phyloP scores from a whole-genome alignment of 805 yeast species.

The Yamadazyma sp. region DNA sequence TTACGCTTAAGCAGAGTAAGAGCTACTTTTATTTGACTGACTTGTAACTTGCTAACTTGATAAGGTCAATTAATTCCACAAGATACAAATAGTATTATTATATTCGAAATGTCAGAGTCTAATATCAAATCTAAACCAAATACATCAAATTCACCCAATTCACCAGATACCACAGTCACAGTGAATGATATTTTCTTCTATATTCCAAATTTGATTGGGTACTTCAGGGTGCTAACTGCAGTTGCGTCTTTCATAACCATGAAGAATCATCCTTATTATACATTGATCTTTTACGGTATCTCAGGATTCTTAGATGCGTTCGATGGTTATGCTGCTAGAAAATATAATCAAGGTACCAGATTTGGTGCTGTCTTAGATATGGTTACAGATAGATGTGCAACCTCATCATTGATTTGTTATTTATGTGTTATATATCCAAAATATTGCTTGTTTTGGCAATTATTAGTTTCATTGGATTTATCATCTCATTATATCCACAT shows the following conservation, averaged over 20 bases:
- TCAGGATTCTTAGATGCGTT: slow-evolving; percentile 93
- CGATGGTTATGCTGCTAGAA: slow-evolving; percentile 94
- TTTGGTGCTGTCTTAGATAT: slow-evolving; percentile 97
- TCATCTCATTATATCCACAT: slow-evolving; percentile 98
- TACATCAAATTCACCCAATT: too few species aligned
- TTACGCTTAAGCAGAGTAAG: too few species aligned
- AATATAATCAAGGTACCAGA: slow-evolving; percentile 80
- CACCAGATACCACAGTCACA: too few species aligned
- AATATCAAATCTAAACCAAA: too few species aligned
- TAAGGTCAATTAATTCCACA: too few species aligned
- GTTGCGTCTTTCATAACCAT: slow-evolving; percentile 75
- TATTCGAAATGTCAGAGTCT: too few species aligned
- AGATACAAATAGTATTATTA: too few species aligned
- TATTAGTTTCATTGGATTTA: slow-evolving; percentile 77
- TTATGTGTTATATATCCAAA: slow-evolving; percentile 76
- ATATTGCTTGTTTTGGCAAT: slow-evolving; percentile 70
- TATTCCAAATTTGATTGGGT: slow-evolving; percentile 92
- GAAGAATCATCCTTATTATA: slow-evolving; percentile 78
- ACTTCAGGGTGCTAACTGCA: slow-evolving; percentile 78
- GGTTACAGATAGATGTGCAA: slow-evolving; percentile 98
- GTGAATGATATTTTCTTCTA: slow-evolving; percentile 63
- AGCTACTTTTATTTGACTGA: too few species aligned
- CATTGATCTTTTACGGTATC: slow-evolving; percentile 73
- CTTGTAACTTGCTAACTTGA: too few species aligned
- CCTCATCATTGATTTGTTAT: slow-evolving; percentile 87